A percentile compares a stretch with the other conserved stretches of the same genome.
Conservation (phyloP, 1,284 basidiomycete species). For the Sanghuangporus sanghuang region DNA sequence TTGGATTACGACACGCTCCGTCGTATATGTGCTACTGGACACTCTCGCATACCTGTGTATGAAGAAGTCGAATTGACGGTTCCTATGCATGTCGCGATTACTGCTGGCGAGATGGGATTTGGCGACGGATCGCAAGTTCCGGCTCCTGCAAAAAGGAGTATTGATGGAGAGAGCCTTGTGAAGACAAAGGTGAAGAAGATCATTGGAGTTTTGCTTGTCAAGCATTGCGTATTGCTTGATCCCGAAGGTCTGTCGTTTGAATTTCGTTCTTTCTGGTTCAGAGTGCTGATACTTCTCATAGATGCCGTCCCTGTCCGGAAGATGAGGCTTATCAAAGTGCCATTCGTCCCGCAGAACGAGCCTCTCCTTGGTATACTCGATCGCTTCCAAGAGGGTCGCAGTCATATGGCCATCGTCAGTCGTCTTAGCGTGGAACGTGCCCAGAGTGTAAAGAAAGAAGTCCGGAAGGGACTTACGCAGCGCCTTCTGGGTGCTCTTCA, state of each 20-base stretch:
- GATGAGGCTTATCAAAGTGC: slow-evolving; percentile 81
- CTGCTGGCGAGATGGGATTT: slow-evolving; percentile 8
- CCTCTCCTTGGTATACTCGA: slow-evolving; percentile 84
- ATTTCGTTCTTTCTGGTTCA: neutral
- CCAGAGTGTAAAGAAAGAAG: slow-evolving; percentile 60
- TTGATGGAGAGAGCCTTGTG: slow-evolving; percentile 14
- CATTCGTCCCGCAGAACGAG: slow-evolving; percentile 82
- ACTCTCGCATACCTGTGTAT: slow-evolving; percentile 73
- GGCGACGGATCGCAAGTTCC: slow-evolving; percentile 5
- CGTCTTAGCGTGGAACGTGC: slow-evolving; percentile 46
- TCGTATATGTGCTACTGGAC: slow-evolving; percentile 71
- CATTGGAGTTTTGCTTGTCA: slow-evolving; percentile 76
- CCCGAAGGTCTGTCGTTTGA: slow-evolving; percentile 57
- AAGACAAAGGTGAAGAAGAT: slow-evolving; percentile 66
- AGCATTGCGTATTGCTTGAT: slow-evolving; percentile 85
- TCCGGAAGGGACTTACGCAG: slow-evolving; percentile 67
- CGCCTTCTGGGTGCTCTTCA: slow-evolving; percentile 28
- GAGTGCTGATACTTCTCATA: slow-evolving; percentile 24
- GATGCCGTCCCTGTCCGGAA: slow-evolving; percentile 75
- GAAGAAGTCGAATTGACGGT: slow-evolving; percentile 64
- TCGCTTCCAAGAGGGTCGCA: slow-evolving; percentile 86
- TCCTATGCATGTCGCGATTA: slow-evolving; percentile 25
- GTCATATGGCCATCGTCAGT: slow-evolving; percentile 88
- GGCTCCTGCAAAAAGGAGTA: slow-evolving; percentile 1
- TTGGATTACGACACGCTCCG: slow-evolving; percentile 77